Evolutionary conservation across 495 filamentous ascomycete species (phyloP).

Genomic region (Penicillium coffeae): DNA sequence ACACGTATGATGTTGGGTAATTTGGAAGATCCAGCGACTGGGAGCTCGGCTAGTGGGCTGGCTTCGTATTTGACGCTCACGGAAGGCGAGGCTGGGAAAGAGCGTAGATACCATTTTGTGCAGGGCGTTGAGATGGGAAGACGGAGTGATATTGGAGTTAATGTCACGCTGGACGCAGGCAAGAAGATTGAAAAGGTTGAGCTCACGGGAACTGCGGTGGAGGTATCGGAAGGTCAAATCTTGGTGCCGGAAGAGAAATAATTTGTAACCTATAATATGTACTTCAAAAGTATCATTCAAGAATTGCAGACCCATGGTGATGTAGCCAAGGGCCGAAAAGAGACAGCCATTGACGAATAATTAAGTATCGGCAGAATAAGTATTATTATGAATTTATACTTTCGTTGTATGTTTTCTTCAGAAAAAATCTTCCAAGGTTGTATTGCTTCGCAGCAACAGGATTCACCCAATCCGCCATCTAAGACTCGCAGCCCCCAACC

Average conservation of each 20-base stretch:
- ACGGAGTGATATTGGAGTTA: constrained; percentile 55
- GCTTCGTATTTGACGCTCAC: constrained; percentile 54
- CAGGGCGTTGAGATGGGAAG: constrained; percentile 81
- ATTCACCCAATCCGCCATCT: too few relatives aligned
- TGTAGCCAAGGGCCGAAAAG: too few relatives aligned
- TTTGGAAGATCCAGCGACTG: constrained; percentile 68
- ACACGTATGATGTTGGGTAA: constrained; percentile 51
- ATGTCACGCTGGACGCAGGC: constrained; percentile 31
- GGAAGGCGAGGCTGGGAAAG: constrained; percentile 22
- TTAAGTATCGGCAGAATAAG: not conserved
- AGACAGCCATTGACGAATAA: not conserved
- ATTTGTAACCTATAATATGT: not conserved
- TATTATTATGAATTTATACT: not conserved
- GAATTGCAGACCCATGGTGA: too few relatives aligned
- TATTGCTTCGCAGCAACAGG: too few relatives aligned
- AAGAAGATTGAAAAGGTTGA: constrained; percentile 45
- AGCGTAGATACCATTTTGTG: constrained; percentile 48
- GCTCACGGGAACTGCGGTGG: constrained; percentile 54
- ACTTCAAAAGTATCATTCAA: too few relatives aligned
- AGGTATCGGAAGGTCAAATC: constrained; percentile 53
- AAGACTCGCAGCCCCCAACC: too few relatives aligned
- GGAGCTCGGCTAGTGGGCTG: constrained; percentile 60
- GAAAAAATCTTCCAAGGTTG: too few relatives aligned
- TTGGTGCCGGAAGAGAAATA: constrained; percentile 16
- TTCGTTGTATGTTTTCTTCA: too few relatives aligned